Conservation (phyloP, 164 flowering plant species). For the Saururus chinensis region DNA sequence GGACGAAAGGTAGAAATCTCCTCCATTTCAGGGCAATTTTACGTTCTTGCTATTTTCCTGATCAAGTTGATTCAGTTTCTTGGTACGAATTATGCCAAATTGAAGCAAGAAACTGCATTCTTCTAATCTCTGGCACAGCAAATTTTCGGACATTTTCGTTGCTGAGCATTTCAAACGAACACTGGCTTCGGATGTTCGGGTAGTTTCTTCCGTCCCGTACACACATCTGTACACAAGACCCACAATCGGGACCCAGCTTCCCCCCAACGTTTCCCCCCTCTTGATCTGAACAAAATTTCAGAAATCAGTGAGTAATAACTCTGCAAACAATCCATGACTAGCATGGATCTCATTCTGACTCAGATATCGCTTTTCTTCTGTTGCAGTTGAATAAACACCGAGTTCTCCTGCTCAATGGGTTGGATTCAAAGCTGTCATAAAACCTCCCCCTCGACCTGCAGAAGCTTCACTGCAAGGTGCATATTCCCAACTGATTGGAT, state of each 20-base stretch:
- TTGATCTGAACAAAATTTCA: constrained; percentile 81
- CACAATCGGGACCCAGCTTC: constrained; percentile 72
- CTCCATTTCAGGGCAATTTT: too few species aligned
- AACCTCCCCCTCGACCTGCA: constrained; percentile 95
- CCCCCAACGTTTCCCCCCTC: constrained; percentile 71
- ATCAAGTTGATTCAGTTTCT: too few species aligned
- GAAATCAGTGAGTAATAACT: constrained; percentile 32
- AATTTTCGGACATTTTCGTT: constrained; percentile 90
- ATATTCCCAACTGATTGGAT: not conserved
- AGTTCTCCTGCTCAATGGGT: constrained; percentile 70
- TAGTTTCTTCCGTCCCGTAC: constrained; percentile 85
- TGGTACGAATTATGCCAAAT: too few species aligned
- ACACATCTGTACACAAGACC: constrained; percentile 90
- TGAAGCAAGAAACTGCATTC: too few species aligned
- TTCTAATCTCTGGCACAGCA: constrained; percentile 24
- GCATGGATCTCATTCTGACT: too few species aligned
- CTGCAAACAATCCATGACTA: too few species aligned
- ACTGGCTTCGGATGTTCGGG: constrained; percentile 58
- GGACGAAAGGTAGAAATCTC: constrained; percentile 65
- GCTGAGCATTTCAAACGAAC: constrained; percentile 82
- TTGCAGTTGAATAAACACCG: constrained; percentile 79
- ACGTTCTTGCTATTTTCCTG: too few species aligned
- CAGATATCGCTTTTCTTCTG: not conserved
- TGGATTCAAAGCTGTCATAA: constrained; percentile 92
- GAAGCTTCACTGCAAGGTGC: constrained; percentile 95